Conservation (phyloP, 2,329 filamentous ascomycete genomes). For the Monilinia aucupariae region DNA sequence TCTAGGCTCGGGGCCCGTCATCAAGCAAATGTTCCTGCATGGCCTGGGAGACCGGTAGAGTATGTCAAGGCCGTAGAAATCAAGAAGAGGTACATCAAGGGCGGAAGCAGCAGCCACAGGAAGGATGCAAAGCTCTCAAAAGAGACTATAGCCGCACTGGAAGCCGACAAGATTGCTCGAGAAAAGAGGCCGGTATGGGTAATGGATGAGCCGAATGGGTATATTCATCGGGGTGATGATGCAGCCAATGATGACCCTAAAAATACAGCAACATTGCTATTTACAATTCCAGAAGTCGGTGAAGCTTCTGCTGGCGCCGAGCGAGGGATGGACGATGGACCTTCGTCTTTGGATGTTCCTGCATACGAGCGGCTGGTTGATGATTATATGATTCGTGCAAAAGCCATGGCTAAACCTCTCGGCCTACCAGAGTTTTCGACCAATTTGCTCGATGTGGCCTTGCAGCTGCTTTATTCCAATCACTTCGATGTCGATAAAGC, state of each 20-base stretch:
- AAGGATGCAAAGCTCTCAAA: constrained; percentile 74
- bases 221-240: constrained; percentile 79
- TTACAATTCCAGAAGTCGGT: constrained; percentile 62
- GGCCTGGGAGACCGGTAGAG: constrained; percentile 83
- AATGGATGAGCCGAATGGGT: constrained; percentile 84
- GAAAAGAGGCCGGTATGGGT: constrained; percentile 89
- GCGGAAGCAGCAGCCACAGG: constrained; percentile 49
- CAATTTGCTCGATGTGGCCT: constrained; percentile 80
- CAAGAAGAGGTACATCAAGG: constrained; percentile 68
- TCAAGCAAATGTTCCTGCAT: constrained; percentile 78
- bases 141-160: constrained; percentile 70
- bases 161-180: constrained; percentile 72
- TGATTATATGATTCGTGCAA: constrained; percentile 60
- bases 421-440: constrained; percentile 72
- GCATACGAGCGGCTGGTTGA: constrained; percentile 53
- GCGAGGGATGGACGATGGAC: constrained; percentile 35
- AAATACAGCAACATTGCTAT: constrained; percentile 70
- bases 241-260: constrained; percentile 61
- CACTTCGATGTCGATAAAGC: constrained; percentile 68
- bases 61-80: constrained; percentile 83
- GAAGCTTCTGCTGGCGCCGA: constrained; percentile 41
- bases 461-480: constrained; percentile 66
- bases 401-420: constrained; percentile 54
- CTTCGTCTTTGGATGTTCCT: constrained; percentile 31
- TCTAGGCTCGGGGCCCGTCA: constrained; percentile 87